Base-by-base conservation (phyloP, 495 filamentous ascomycete species). In the Penicillium silybi region DNA sequence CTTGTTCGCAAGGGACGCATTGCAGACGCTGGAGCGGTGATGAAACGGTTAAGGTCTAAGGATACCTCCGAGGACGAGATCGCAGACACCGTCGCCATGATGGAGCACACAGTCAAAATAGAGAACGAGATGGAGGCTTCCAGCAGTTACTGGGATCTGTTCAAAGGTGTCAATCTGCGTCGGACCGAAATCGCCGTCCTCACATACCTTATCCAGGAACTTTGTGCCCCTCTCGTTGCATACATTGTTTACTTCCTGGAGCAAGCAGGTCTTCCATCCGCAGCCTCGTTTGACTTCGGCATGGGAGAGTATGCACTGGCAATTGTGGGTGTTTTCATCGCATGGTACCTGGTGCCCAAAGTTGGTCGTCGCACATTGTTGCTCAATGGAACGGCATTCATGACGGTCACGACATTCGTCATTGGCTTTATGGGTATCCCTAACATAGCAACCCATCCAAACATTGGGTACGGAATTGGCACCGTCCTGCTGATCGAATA, bases 171-270 rank as follows among this genome's bases (percentile, higher is more conserved):
- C 18, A 80, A 90, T 51, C 70, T 80, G 41, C 77, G 83, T 25
- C 81, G 86, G 18, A 89, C 86, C 6, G 83, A 85, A 69, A 81
- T 87, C 54, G 77, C 82, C 19, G 81, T 78, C 59, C 76, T 81
- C 69, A 73, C 80, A 19, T 90, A 85, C 82, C 80, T 81, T 4
- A 85, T 87, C 48, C 87, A 90, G 59, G 85, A 82, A 35, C 65
- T 89, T 2, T 80, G 77, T 59, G 86, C 86, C 18, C 83, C 83
- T 10, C 85, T 90, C 58, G 82, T 79, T 44, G 82, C 82, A 40
- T 89, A 87, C 61, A 83, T 80, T 10, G 85, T 83, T 37, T 81
- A 87, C 58, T 90, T 89, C 71, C 75, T 84, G 39, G 70, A 80
- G 52, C 80, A 83, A 50, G 85, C 86, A 3, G 86, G 86, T 0